Percentiles rank a stretch among this genome's conserved stretches.
These are phyloP conservation scores for Alternaria atra DNA, from an alignment of 2,329 filamentous ascomycete genomes.

Conservation along the genomic window DNA sequence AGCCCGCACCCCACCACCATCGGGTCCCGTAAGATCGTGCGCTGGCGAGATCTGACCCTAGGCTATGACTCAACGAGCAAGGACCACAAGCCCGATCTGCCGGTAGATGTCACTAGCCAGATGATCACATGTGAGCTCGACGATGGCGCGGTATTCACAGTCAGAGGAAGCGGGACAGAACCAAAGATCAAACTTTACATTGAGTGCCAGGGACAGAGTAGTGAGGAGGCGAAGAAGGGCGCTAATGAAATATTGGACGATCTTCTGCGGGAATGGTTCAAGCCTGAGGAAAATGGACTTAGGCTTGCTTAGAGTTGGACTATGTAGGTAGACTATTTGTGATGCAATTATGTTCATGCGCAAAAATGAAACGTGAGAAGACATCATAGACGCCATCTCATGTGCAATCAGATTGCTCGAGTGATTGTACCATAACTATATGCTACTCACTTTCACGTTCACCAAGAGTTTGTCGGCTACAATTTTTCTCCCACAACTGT, in stretches of 20 bases:
- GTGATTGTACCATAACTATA: neutral
- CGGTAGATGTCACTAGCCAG: conserved; percentile 65
- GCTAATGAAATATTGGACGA: conserved; percentile 58
- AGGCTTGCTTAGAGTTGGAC: conserved; percentile 33
- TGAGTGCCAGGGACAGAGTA: conserved; percentile 56
- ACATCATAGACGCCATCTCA: neutral
- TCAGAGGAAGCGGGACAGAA: conserved; percentile 70
- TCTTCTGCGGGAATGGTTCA: conserved; percentile 62
- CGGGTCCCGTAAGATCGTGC: conserved; percentile 61
- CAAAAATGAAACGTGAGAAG: neutral
- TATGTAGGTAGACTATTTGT: accelerated
- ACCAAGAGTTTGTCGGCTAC: neutral
- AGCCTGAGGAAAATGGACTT: conserved; percentile 49
- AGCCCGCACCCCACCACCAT: conserved; percentile 57
- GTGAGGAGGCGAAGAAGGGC: conserved; percentile 53
- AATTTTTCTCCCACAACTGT: neutral
- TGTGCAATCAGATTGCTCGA: neutral
- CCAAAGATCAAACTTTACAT: conserved; percentile 72
- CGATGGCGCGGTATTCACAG: conserved; percentile 65
- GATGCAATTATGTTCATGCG: neutral
- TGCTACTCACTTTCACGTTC: neutral
- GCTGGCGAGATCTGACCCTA: conserved; percentile 70
- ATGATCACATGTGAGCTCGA: conserved; percentile 72
- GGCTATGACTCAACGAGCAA: conserved; percentile 66
- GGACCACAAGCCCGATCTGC: conserved; percentile 63